A percentile compares a stretch with the other conserved stretches of the same genome.
These are phyloP conservation scores for Blastobotrys elegans DNA, from an alignment of 1,139 yeast genomes.

Conservation along the genomic window DNA sequence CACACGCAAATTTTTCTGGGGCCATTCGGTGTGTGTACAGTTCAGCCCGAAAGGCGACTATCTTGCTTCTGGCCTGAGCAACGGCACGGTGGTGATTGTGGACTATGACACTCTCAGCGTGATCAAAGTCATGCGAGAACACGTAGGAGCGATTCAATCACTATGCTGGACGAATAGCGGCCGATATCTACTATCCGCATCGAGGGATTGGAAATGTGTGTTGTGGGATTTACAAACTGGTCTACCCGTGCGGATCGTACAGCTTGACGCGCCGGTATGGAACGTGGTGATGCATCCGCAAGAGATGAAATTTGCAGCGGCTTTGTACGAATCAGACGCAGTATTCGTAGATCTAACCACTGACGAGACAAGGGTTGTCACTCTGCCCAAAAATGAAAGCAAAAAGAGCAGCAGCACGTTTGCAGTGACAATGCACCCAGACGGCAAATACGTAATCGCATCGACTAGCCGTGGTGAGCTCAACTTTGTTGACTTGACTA, in stretches of 20 bases:
- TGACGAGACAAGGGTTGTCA: conserved; percentile 21
- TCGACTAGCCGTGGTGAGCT: conserved; percentile 84
- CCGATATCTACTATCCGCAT: conserved; percentile 62
- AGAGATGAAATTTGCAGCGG: conserved; percentile 47
- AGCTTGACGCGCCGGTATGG: conserved; percentile 72
- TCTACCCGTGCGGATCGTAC: conserved; percentile 41
- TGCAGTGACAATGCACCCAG: conserved; percentile 37
- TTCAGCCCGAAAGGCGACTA: conserved; percentile 81
- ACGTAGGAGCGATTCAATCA: conserved; percentile 70
- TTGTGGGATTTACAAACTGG: conserved; percentile 68
- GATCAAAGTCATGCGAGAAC: conserved; percentile 53
- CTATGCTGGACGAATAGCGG: conserved; percentile 75
- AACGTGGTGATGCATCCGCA: conserved; percentile 56
- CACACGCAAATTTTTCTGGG: conserved; percentile 37
- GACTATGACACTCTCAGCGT: conserved; percentile 68
- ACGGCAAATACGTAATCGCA: conserved; percentile 52
- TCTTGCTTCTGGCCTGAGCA: conserved; percentile 76
- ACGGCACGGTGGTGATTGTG: conserved; percentile 73
- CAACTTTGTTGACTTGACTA: conserved; percentile 40
- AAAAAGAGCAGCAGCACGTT: conserved; percentile 31
- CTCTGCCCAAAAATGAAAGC: conserved; percentile 24
- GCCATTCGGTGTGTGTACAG: conserved; percentile 70
- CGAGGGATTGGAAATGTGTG: conserved; percentile 79
- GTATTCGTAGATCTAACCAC: conserved; percentile 26
- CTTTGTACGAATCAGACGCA: conserved; percentile 36